Evolutionary conservation across 2,329 filamentous ascomycete genomes (phyloP).

Genomic region (Polytolypa hystricis): DNA sequence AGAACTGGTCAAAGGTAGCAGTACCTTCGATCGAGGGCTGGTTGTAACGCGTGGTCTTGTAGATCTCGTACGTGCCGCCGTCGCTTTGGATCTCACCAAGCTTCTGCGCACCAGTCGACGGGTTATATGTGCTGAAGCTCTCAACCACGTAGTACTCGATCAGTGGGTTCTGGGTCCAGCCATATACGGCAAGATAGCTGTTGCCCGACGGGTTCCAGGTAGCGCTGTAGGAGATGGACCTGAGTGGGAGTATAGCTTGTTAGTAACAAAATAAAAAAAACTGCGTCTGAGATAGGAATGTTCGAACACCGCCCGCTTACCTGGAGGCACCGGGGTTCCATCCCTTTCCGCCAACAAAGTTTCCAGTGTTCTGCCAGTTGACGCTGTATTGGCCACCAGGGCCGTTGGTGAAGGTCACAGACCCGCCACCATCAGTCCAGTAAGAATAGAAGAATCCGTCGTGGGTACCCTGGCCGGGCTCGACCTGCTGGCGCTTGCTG

Average conservation of each 20-base stretch:
- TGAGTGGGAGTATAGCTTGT: constrained; percentile 15
- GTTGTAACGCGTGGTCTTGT: constrained; percentile 38
- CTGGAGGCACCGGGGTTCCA: constrained; percentile 43
- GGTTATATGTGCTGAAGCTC: constrained; percentile 40
- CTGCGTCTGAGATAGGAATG: not conserved
- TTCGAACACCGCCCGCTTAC: constrained; percentile 23
- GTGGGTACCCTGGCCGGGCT: too few relatives aligned
- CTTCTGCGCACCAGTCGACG: constrained; percentile 35
- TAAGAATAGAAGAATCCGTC: too few relatives aligned
- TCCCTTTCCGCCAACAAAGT: constrained; percentile 49
- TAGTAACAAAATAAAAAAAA: not conserved
- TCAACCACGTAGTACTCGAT: constrained; percentile 52
- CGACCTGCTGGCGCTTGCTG: too few relatives aligned
- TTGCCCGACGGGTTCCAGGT: constrained; percentile 39
- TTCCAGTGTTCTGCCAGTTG: constrained; percentile 25
- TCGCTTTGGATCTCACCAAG: constrained; percentile 43
- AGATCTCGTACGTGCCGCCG: constrained; percentile 44
- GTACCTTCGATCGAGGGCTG: constrained; percentile 46
- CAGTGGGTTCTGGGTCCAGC: constrained; percentile 44
- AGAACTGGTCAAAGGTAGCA: constrained; percentile 45
- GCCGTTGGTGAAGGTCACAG: too few relatives aligned
- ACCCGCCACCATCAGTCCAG: too few relatives aligned
- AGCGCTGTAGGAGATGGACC: constrained; percentile 41
- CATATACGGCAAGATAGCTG: constrained; percentile 46
- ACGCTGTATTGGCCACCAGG: too few relatives aligned